Evolutionary conservation across 2,329 filamentous ascomycete genomes (phyloP).

Genomic region (Talaromyces sp.): DNA sequence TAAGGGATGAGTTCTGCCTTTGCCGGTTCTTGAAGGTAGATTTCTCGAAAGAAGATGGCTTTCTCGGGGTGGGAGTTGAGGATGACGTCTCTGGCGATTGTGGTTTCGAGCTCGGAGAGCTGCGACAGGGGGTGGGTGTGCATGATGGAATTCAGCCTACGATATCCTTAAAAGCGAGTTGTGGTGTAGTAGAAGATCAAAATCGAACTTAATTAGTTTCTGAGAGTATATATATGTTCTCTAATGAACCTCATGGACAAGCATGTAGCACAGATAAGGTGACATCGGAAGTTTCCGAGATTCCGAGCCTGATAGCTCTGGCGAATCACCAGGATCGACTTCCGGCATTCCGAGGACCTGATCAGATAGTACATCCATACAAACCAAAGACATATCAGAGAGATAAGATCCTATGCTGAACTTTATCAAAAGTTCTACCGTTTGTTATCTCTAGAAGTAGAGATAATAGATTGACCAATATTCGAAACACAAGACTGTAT

Average conservation of each 20-base stretch:
- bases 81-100: slow-evolving; percentile 36
- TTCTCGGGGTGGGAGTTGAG: slow-evolving; percentile 31
- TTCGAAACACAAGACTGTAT: not conserved
- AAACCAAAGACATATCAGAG: not conserved
- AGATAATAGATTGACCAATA: not conserved
- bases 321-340: not conserved
- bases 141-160: not conserved
- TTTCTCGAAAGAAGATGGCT: slow-evolving; percentile 49
- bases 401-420: not conserved
- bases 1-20: slow-evolving; percentile 51
- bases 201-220: not conserved
- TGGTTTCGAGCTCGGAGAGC: slow-evolving; percentile 36
- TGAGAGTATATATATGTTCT: not conserved
- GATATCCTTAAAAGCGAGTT: not conserved
- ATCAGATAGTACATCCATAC: not conserved
- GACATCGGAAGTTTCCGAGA: slow-evolving; percentile 1
- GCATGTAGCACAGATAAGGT: not conserved
- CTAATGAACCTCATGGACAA: too few relatives aligned
- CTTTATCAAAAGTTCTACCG: not conserved
- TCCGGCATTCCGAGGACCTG: not conserved
- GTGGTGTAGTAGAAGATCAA: not conserved
- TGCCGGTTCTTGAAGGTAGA: slow-evolving; percentile 52
- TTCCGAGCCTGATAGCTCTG: not conserved
- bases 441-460: not conserved
- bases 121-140: slow-evolving; percentile 33